These are phyloP conservation scores for Blastocystis sp. DNA, from an alignment of 352 stramenopile genomes.

Conservation along the genomic window DNA sequence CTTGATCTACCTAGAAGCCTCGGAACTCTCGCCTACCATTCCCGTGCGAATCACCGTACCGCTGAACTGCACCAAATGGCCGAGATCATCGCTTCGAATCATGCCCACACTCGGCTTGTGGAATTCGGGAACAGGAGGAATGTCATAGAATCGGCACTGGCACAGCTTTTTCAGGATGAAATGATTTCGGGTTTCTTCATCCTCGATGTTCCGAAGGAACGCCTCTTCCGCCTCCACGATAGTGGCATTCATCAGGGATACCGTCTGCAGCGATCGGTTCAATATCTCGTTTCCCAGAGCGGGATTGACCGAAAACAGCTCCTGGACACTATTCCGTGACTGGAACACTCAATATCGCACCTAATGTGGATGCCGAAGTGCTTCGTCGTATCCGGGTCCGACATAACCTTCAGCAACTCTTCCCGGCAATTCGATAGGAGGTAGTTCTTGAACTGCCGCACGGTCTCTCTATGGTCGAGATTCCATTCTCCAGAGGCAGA, in stretches of 20 bases:
- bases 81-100: constrained; percentile 61
- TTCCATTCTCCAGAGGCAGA: not conserved
- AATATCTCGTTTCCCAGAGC: constrained; percentile 54
- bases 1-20: constrained; percentile 40
- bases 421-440: constrained; percentile 53
- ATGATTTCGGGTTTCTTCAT: constrained; percentile 20
- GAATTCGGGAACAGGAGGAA: constrained; percentile 59
- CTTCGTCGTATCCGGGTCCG: constrained; percentile 44
- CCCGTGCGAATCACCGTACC: constrained; percentile 56
- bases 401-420: constrained; percentile 42
- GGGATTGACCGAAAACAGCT: constrained; percentile 34
- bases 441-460: constrained; percentile 55
- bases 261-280: constrained; percentile 52
- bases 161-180: constrained; percentile 46
- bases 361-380: constrained; percentile 62
- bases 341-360: not conserved
- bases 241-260: constrained; percentile 45
- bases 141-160: constrained; percentile 59
- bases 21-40: not conserved
- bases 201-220: constrained; percentile 19
- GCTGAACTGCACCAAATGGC: constrained; percentile 62
- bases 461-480: not conserved
- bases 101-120: constrained; percentile 57
- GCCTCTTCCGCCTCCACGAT: constrained; percentile 42
- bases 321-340: constrained; percentile 13